Base-by-base conservation (phyloP, 169 alveolate species). In the Plasmodium malariae region DNA sequence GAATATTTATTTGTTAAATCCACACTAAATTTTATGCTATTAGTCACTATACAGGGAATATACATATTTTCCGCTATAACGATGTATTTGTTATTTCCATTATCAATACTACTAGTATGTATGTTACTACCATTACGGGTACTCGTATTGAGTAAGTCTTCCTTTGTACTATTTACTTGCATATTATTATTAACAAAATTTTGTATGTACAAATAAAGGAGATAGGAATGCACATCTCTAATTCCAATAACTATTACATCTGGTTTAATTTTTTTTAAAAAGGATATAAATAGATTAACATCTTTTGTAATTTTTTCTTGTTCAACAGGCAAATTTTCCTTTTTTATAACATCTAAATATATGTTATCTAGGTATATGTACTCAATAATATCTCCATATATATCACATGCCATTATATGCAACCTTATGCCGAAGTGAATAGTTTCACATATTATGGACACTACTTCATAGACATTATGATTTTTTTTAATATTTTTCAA, bases 331-430 rank as follows among this genome's bases (percentile, higher is more conserved):
- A 17, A 43, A 62, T 78, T 78, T 26, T 78, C 89, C 28, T 78
- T 78, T 40, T 78, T 78, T 48, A 40, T 36, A 14, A 78, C 43
- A 78, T 78, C 89, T 48, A 40, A n/a, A 54, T 78, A 78, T 0
- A 78, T 19, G n/a, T 78, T 78, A 54, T 78, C 89, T 30, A 78
- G 37, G 26, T 78, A 32, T 5, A 62, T 62, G 40, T 78, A 78
- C 14, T 78, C 76, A 12, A 78, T 30, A 7, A 78, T 78, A 78
- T 78, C 89, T 2, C 89, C 89, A 32, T 78, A 78, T 21, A 78
- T 78, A 68, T 78, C 89, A 68, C 89, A 78, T 45, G 89, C 89
- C 59, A 78, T 65, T 26, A 78, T 62, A 43, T 78, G 89, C 3
- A 78, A 24, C 26, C 89, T 62, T 21, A 74, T 73, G n/a, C 76